A percentile compares a stretch with the other conserved stretches of the same genome.
phyloP scores from a whole-genome alignment of 257 asterid genomes.

The Solanum ossicruentum region DNA sequence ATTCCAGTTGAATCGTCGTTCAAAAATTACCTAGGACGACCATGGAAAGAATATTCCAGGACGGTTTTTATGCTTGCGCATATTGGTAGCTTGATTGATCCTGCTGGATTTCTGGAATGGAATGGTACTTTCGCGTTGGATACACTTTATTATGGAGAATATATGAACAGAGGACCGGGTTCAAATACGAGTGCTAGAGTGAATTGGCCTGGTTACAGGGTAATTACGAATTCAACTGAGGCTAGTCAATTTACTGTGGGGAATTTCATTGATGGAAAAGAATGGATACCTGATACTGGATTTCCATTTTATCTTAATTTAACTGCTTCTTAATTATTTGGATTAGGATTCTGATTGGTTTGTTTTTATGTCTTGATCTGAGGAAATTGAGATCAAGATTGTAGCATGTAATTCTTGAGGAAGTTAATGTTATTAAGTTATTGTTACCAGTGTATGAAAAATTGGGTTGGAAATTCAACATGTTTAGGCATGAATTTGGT shows the following conservation, averaged over 20 bases:
- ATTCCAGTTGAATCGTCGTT: constrained; percentile 60
- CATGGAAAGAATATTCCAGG: constrained; percentile 73
- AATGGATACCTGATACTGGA: constrained; percentile 45
- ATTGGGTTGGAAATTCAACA: neutral
- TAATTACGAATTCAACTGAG: constrained; percentile 38
- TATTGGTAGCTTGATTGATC: constrained; percentile 45
- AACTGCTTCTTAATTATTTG: constrained; percentile 24
- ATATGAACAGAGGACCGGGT: constrained; percentile 77
- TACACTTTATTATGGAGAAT: constrained; percentile 80
- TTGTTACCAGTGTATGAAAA: neutral
- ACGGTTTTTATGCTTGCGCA: constrained; percentile 50
- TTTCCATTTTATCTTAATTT: constrained; percentile 56
- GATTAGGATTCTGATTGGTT: neutral
- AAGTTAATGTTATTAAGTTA: neutral
- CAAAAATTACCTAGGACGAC: constrained; percentile 61
- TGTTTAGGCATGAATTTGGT: neutral
- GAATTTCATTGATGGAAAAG: constrained; percentile 54
- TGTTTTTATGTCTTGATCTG: neutral
- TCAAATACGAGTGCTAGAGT: constrained; percentile 69
- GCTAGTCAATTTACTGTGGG: constrained; percentile 66
- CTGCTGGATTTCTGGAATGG: constrained; percentile 84
- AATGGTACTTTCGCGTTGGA: constrained; percentile 36
- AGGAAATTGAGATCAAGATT: neutral
- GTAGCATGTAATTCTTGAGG: neutral
- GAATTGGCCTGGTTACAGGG: constrained; percentile 76